Conservation (phyloP, 225 moss, liverwort and hornwort species). For the Marchantia polymorpha region DNA sequence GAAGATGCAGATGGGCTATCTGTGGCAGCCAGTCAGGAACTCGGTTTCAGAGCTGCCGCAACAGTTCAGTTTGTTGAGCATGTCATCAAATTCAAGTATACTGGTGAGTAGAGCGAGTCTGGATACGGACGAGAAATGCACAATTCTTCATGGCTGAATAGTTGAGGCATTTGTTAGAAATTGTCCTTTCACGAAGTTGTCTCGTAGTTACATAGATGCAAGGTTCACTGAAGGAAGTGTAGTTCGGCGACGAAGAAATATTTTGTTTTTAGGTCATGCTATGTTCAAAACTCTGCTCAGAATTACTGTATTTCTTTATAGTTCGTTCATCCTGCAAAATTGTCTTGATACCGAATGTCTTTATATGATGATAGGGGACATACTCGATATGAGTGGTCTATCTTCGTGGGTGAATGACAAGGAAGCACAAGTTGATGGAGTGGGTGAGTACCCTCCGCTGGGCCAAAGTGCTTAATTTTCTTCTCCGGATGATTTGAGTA, state of each 20-base stretch:
- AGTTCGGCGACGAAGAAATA: not conserved
- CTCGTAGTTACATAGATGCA: not conserved
- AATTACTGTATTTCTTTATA: too few relatives aligned
- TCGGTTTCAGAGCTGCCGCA: constrained; percentile 66
- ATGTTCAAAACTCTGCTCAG: too few relatives aligned
- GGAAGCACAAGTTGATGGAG: constrained; percentile 38
- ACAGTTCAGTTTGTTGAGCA: constrained; percentile 60
- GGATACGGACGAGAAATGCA: not conserved
- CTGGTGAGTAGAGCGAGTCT: constrained; percentile 46
- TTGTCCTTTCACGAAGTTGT: not conserved
- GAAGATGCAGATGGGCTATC: constrained; percentile 51
- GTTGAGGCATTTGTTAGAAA: too few relatives aligned
- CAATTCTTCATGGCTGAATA: too few relatives aligned
- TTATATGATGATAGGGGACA: constrained; percentile 21
- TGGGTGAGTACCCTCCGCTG: constrained; percentile 23
- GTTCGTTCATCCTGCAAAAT: not conserved
- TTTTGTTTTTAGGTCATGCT: not conserved
- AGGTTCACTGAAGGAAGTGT: not conserved
- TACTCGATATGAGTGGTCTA: constrained; percentile 37
- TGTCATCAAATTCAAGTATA: constrained; percentile 57
- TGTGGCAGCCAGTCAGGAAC: constrained; percentile 48
- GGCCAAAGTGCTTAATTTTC: not conserved
- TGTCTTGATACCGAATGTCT: not conserved
- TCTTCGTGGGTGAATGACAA: constrained; percentile 41
- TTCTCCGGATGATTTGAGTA: not conserved